Evolutionary conservation across 139 green algal genomes (phyloP), one percentile per base, ranked within the genome.

Genomic region (Auxenochlorella pyrenoidosa): DNA sequence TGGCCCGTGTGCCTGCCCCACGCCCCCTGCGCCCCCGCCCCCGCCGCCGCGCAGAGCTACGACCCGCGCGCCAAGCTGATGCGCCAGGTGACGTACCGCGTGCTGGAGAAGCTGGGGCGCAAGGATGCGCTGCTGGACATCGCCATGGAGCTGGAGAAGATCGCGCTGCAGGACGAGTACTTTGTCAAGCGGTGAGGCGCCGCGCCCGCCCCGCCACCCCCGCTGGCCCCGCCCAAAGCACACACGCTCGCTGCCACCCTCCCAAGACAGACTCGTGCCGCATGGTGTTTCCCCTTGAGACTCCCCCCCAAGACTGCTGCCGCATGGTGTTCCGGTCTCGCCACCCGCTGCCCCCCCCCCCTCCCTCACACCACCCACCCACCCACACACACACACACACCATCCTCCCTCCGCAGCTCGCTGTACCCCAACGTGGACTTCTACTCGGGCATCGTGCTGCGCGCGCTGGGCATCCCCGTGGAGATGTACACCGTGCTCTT

Each of bases 341-440:
- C n/a, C n/a, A n/a, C 18, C 32, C 24, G n/a, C 32, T 43, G 18
- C 68, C 4, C 8, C 10, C n/a, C 10, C n/a, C 32, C n/a, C 32
- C n/a, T 43, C 68, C 77, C 77, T 22, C 36, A 26, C 75, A 65
- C 43, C 15, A 4, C 30, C 44, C 12, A 2, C 3, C 44, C 43
- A 19, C 75, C 32, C 66, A 21, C 66, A 36, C 72, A 5, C 21
- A 32, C 26, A 28, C 54, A 0, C 19, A 5, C 38, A 59, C n/a
- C 59, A 36, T 13, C 24, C 12, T 16, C 36, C 0, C 78, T 58
- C 28, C 32, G 81, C 81, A 71, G 88, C 24, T 78, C 84, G 26
- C 90, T 97, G 34, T 97, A 97, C 85, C 94, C 94, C 40, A 97
- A 97, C 90, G 90, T 97, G 0, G 94, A 97, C 85, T 97, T 97